Base-by-base conservation (phyloP, 352 stramenopile species). In the Thalassiosira livingstoniorum region DNA sequence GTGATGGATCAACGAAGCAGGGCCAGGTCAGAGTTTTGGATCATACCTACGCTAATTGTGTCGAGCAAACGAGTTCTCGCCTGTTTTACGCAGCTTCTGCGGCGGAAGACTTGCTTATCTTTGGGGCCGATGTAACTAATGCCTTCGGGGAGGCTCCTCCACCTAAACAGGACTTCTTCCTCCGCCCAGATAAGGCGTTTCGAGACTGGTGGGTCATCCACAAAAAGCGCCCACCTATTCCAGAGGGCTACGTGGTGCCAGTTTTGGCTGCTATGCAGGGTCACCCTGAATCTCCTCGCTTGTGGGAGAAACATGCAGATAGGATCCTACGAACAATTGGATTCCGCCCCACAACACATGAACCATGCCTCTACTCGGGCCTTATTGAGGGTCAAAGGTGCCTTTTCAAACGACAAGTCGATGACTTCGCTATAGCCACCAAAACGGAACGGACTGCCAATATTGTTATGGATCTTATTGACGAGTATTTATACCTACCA, bases 231-330 rank as follows among this genome's bases (percentile, higher is more conserved):
- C 21, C 65, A 4, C 69, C 68, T n/a, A 70, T 87, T 11, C 66
- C 58, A 15, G 2, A 39, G 21, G 57, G 57, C 1, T 51, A 68
- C n/a, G 80, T 87, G 13, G 13, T 88, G 0, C 77, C 72, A 21
- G 69, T 88, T 0, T 34, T 69, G 4, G 27, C 67, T 0, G 82
- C 75, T 18, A 57, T 88, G 18, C 82, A 86, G 68, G 80, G 80
- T 34, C 67, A 87, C 29, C 80, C 75, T 18, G 67, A 89, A 81
- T 80, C 78, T 31, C 66, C 69, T 15, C 31, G 72, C 35, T 53
- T 83, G 1, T 86, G 72, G 77, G 70, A 72, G 31, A 76, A 78
- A 35, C 63, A 75, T 43, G 63, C 61, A 0, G 42, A 67, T 7
- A 27, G 45, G 2, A 78, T 83, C 5, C 32, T 87, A 15, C 62